Evolutionary conservation across 176 grass and related monocot species (phyloP), one percentile per base, ranked within the genome.

Genomic region (Zoysia pacifica): DNA sequence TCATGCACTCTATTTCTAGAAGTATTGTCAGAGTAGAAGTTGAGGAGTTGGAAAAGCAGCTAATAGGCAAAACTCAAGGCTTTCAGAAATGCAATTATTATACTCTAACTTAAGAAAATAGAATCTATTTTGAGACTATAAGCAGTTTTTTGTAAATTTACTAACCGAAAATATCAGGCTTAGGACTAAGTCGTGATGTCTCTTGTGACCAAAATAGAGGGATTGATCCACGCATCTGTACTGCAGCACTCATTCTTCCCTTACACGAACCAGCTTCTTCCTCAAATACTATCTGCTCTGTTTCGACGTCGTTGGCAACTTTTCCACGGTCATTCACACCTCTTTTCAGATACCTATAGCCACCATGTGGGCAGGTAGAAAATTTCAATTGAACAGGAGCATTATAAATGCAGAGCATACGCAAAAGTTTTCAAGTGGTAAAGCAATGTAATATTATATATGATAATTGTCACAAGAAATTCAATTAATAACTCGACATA

Each of bases 161-260:
- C 87, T 87, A 82, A 98, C 96, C 89, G 54, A 98, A 81, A 80
- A 98, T 93, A 87, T 98, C 96, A 79, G 92, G 96, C 90, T 98
- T 98, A 78, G 96, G 96, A 94, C 96, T 98, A 78, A 94, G 86
- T 77, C 92, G 80, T 61, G 92, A 92, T 65, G 96, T 81, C 84
- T 98, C 96, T 41, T 98, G 96, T 18, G 96, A 98, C 96, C 96
- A 98, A 89, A 98, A 95, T 39, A 98, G 92, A 50, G 96, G 96
- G 60, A 98, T 98, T 12, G 96, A 98, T 72, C 92, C 96, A 83
- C 96, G 88, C 92, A 94, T 98, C 82, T 98, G 96, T 65, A 98
- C 92, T 65, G 91, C 60, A 36, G 96, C 87, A 60, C 96, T 98
- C 90, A 98, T 98, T 91, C 76, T 98, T 73, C 96, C 96, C 72